A percentile compares a stretch with the other conserved stretches of the same genome.
phyloP scores from a whole-genome alignment of 768 basidiomycete species.

The Trichaptum fuscoviolaceum region DNA sequence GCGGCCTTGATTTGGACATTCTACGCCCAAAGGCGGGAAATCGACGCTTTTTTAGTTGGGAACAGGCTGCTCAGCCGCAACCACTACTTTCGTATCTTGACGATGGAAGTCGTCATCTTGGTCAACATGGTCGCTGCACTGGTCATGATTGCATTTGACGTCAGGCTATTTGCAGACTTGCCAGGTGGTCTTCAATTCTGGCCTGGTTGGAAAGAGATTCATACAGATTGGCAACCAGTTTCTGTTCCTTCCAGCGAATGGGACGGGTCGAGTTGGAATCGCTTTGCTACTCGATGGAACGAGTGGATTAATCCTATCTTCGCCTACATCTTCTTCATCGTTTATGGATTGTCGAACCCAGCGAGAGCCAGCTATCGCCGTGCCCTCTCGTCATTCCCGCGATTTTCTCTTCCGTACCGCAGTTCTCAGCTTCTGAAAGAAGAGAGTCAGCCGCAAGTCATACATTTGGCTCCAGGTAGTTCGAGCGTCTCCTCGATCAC shows the following conservation, averaged over 20 bases:
- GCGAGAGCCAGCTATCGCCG: not conserved
- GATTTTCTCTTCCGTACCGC: not conserved
- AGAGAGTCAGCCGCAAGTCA: not conserved
- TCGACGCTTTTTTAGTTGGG: not conserved
- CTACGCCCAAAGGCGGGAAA: not conserved
- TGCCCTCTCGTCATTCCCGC: not conserved
- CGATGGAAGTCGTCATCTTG: not conserved
- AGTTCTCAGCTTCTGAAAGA: not conserved
- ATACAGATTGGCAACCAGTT: not conserved
- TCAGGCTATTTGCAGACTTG: not conserved
- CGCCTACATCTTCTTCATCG: not conserved
- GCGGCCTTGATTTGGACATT: not conserved
- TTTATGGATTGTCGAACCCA: not conserved
- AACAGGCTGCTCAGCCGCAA: not conserved
- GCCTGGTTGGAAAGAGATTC: not conserved
- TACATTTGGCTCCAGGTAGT: not conserved
- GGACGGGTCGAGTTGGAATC: not conserved
- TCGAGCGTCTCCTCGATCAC: not conserved
- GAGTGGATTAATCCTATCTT: not conserved
- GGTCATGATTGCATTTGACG: not conserved
- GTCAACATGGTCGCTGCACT: not conserved
- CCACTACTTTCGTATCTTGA: not conserved
- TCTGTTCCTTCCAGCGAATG: not conserved
- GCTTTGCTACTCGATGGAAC: not conserved
- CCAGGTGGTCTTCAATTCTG: not conserved